Conservation (phyloP, 306 rosid species). For the Lathyrus oleraceus region DNA sequence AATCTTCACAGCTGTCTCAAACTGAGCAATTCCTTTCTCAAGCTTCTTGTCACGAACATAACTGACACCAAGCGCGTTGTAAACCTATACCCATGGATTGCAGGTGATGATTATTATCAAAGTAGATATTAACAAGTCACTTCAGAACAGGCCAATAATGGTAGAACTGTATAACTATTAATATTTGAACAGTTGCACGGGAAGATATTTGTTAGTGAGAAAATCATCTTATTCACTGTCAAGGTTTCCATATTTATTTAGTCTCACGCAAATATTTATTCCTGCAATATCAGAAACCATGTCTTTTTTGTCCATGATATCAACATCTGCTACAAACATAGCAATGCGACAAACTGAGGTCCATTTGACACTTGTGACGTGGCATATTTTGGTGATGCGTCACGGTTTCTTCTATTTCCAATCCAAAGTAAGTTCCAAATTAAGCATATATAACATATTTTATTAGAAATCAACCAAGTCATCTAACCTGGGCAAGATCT, state of each 20-base stretch:
- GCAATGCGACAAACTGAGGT: background rate
- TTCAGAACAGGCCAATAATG: background rate
- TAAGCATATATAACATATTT: background rate
- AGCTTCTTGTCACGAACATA: conserved; percentile 78
- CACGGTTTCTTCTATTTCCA: conserved; percentile 2
- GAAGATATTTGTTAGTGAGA: background rate
- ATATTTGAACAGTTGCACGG: background rate
- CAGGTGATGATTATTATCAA: conserved; percentile 18
- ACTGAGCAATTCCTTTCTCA: conserved; percentile 83
- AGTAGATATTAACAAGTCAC: conserved; percentile 25
- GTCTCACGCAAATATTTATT: too few species aligned
- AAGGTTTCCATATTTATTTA: too few species aligned
- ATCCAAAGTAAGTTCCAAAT: conserved; percentile 2
- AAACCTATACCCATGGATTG: conserved; percentile 55
- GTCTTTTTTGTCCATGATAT: background rate
- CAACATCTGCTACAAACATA: background rate
- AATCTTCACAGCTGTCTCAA: conserved; percentile 87
- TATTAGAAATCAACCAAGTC: conserved; percentile 21
- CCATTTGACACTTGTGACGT: background rate
- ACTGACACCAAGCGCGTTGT: conserved; percentile 93
- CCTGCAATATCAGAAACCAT: background rate
- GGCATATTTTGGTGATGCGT: background rate
- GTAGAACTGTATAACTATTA: background rate
- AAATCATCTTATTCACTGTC: too few species aligned
- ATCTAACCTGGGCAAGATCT: conserved; percentile 89